A percentile compares a stretch with the other conserved stretches of the same genome.
phyloP scores from a whole-genome alignment of 805 yeast species.

The Soucietia sequanensis region DNA sequence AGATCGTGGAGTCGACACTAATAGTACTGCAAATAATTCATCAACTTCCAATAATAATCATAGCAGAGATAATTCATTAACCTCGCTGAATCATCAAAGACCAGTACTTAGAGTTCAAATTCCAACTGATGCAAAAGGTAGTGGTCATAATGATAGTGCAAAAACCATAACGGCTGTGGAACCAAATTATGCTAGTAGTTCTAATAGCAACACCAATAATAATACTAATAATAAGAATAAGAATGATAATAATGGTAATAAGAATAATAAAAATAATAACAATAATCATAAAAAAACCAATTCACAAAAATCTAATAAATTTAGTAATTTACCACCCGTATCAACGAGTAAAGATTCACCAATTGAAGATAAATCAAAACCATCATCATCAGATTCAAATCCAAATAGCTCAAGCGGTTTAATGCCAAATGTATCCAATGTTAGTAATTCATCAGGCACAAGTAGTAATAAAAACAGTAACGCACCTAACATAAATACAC shows the following conservation, averaged over 20 bases:
- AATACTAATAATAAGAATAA: no score
- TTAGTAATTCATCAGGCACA: no score
- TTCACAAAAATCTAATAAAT: constrained; percentile 2
- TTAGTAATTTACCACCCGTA: constrained; percentile 1
- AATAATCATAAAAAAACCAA: constrained; percentile 1
- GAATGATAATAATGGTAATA: no score
- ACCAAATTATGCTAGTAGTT: no score
- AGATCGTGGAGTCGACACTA: background rate
- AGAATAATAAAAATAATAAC: constrained; percentile 6
- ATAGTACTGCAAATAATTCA: constrained; percentile 5
- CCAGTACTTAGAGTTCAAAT: constrained; percentile 66
- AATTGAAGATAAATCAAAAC: background rate
- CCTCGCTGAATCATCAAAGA: constrained; percentile 29
- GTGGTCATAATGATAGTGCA: constrained; percentile 34
- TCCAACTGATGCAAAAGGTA: constrained; percentile 47
- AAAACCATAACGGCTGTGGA: constrained; percentile 46
- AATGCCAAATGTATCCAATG: no score
- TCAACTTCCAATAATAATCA: constrained; percentile 2
- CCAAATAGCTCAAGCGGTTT: no score
- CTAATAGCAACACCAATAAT: no score
- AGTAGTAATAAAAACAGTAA: no score
- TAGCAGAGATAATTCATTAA: constrained; percentile 5
- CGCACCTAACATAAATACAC: constrained; percentile 13
- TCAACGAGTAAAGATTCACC: no score
- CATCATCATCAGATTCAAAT: constrained; percentile 1